phyloP scores from a whole-genome alignment of 345 rosid genomes.

The Clausena lansium region DNA sequence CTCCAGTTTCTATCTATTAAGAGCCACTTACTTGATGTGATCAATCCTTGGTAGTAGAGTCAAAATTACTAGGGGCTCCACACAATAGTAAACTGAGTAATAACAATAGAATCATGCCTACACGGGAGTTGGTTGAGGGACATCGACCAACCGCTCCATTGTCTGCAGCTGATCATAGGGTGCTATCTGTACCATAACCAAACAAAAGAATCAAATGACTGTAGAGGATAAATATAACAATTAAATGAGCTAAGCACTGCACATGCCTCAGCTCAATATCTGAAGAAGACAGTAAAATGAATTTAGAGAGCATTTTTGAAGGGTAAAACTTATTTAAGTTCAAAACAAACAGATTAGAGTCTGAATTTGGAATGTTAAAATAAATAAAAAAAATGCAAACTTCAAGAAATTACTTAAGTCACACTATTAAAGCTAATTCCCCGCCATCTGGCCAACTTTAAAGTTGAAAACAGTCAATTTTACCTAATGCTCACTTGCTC shows the following conservation, averaged over 20 bases:
- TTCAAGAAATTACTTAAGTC: background rate
- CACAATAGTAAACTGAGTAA: background rate
- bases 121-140: conserved; percentile 36
- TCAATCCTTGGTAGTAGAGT: conserved; percentile 7
- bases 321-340: background rate
- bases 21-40: background rate
- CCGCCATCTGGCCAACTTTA: background rate
- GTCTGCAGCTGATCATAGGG: conserved; percentile 91
- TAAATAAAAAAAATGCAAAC: no score
- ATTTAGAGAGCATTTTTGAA: background rate
- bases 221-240: background rate
- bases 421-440: background rate
- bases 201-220: background rate
- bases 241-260: background rate
- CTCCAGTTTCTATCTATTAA: background rate
- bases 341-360: background rate
- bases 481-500: no score
- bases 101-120: conserved; percentile 9
- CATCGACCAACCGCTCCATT: conserved; percentile 71
- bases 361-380: background rate
- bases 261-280: background rate
- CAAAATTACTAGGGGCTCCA: background rate
- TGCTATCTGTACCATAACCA: conserved; percentile 59
- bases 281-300: background rate
- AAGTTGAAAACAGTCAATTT: background rate